Evolutionary conservation across 495 filamentous ascomycete species (phyloP).

Genomic region (Trichoderma orchidacearum): DNA sequence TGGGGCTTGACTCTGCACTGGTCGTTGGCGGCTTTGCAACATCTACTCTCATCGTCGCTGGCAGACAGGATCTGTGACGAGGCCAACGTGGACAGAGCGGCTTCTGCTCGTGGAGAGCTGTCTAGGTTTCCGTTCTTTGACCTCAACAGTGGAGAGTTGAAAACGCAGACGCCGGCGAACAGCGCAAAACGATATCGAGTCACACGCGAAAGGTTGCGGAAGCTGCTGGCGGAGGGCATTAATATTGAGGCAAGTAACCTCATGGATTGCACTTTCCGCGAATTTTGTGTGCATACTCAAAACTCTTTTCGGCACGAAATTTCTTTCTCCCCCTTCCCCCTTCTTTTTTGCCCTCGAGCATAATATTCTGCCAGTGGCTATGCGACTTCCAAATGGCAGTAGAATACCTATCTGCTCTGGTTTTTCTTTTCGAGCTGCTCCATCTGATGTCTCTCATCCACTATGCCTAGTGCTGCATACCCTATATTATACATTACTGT

Average conservation of each 20-base stretch:
- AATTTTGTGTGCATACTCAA: not conserved
- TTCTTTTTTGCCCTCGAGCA: too few relatives aligned
- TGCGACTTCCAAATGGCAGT: too few relatives aligned
- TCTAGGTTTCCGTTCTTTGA: conserved; percentile 38
- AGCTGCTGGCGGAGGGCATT: conserved; percentile 32
- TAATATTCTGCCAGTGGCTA: too few relatives aligned
- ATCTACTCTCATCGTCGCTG: conserved; percentile 35
- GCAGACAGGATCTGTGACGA: conserved; percentile 29
- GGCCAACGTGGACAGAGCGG: conserved; percentile 24
- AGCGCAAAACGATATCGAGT: conserved; percentile 33
- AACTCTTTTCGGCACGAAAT: too few relatives aligned
- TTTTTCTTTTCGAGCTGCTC: too few relatives aligned
- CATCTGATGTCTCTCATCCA: too few relatives aligned
- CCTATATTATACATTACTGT: too few relatives aligned
- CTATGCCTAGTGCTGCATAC: too few relatives aligned
- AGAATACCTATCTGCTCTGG: too few relatives aligned
- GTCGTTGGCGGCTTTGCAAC: conserved; percentile 34
- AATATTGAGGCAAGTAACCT: conserved; percentile 27
- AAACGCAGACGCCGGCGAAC: conserved; percentile 27
- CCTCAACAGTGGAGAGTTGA: conserved; percentile 31
- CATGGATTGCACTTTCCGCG: not conserved
- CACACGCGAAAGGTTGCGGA: conserved; percentile 30
- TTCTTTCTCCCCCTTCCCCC: too few relatives aligned
- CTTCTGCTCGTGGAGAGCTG: conserved; percentile 8
- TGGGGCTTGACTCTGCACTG: conserved; percentile 51